Evolutionary conservation across 2,329 filamentous ascomycete species (phyloP), one percentile per base, ranked within the genome.

Genomic region (Lecanicillium sp.): DNA sequence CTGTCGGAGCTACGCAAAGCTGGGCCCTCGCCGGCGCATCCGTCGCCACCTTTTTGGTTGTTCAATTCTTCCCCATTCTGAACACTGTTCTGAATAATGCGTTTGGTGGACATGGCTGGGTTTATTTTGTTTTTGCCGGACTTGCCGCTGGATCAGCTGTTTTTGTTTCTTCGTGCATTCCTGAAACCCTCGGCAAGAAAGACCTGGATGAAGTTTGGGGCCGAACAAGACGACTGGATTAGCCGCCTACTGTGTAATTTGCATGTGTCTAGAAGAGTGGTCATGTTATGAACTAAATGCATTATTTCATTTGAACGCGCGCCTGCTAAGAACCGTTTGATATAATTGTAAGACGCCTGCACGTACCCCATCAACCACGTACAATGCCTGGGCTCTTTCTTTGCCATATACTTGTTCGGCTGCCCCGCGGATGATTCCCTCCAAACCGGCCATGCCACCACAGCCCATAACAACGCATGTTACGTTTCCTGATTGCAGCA

Each of bases 141-240:
- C 63, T 94, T 43, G 88, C 87, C 0, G 67, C 69, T 1, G 50
- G 83, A 2, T 84, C 83, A 40, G 82, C 77, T 1, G 43, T 72
- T 0, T 95, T 95, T 56, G 80, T 95, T 17, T 67, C 68, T 8
- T 75, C 70, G 63, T 76, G 68, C 33, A 85, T 96, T 14, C 90
- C 90, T 0, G 90, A 96, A 65, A 95, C 89, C 0, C 86, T 80
- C 52, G 89, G 86, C 3, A 94, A 86, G 70, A 79, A 75, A 53
- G 81, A 83, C 52, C 79, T 75, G 0, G 86, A 94, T 52, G 89
- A 95, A 55, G 88, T 95, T n/a, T 95, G 89, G 89, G 85, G 85
- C 1, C 69, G 85, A 41, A 68, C 67, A 30, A 65, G 73, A 42
- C 66, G 71, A 3, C 51, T 70, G 35, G 73, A 77, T 46, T 78